Evolutionary conservation across 2,329 filamentous ascomycete genomes (phyloP), one percentile per base, ranked within the genome.

Genomic region (Magnaporthiopsis rhizophila): DNA sequence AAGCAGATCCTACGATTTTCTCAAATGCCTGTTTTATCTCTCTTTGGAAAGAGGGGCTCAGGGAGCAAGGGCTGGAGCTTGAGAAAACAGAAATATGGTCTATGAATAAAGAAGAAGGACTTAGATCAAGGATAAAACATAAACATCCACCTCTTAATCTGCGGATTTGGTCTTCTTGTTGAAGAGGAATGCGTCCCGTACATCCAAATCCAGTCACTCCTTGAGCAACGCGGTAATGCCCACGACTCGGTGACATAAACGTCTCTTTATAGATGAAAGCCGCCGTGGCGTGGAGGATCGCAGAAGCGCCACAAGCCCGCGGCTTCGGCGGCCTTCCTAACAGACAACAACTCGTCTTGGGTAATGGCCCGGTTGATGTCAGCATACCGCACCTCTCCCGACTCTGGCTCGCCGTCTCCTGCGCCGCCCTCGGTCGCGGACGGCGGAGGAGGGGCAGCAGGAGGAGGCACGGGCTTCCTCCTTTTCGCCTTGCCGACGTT

Each of bases 271-370:
- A 84, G 77, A 66, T 77, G 80, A 72, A 83, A 84, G 11, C 81
- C 81, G 36, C 79, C 79, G 65, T 84, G 81, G 64, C 72, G 75
- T 2, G 81, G 81, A 34, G 82, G 78, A 65, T 95, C 90, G 65
- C 89, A 87, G 72, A 95, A 91, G 26, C 91, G 80, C 91, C 90
- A 95, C 24, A 95, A 76, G 0, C 91, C 90, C 59, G 87, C 89
- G 53, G 84, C 79, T 69, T 86, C 81, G 0, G 91, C 91, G 2
- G 89, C 89, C 68, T 81, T 80, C 64, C 84, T 81, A 2, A 94
- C 89, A 5, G 78, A 79, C 0, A 82, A 84, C 9, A 94, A 76
- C 73, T 96, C 91, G 2, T 85, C 79, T 50, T 82, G 76, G 2
- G 78, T 84, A 4, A 91, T 83, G 18, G 85, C 79, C n/a, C 90